phyloP scores from a whole-genome alignment of 768 basidiomycete species.

The Lanmaoa rubissima region DNA sequence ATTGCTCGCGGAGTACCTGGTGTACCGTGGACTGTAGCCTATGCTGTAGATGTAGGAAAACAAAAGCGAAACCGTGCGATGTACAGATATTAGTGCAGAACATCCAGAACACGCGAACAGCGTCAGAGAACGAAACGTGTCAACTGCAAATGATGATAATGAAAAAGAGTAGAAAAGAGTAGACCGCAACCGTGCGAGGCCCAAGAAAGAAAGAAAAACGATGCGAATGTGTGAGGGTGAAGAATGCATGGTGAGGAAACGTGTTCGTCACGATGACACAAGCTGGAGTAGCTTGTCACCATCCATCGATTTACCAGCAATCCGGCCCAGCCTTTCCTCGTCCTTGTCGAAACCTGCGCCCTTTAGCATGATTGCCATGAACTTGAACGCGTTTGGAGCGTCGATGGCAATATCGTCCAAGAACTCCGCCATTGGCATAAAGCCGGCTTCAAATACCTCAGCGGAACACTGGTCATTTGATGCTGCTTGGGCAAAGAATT shows the following conservation, averaged over 20 bases:
- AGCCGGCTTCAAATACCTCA: constrained; percentile 71
- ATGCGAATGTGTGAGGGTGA: constrained; percentile 14
- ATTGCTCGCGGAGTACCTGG: constrained; percentile 24
- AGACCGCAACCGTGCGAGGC: constrained; percentile 15
- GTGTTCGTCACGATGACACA: constrained; percentile 40
- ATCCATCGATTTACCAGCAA: constrained; percentile 62
- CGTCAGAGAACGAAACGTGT: constrained; percentile 23
- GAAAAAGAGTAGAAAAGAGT: neutral
- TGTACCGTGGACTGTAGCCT: constrained; percentile 24
- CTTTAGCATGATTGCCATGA: constrained; percentile 73
- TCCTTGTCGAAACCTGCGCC: constrained; percentile 59
- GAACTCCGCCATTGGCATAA: constrained; percentile 64
- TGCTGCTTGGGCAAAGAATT: constrained; percentile 64
- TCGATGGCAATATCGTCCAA: constrained; percentile 91
- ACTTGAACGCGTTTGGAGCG: constrained; percentile 79
- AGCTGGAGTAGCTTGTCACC: constrained; percentile 58
- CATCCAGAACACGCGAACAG: constrained; percentile 26
- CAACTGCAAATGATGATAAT: constrained; percentile 8
- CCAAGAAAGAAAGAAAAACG: constrained; percentile 1
- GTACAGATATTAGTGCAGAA: constrained; percentile 31
- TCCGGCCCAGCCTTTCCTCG: constrained; percentile 51
- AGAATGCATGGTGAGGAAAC: constrained; percentile 12
- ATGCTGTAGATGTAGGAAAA: constrained; percentile 23
- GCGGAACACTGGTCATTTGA: constrained; percentile 59
- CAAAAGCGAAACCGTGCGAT: constrained; percentile 22